Evolutionary conservation across 306 rosid genomes (phyloP), one percentile per base, ranked within the genome.

Genomic region (Alnus glutinosa): DNA sequence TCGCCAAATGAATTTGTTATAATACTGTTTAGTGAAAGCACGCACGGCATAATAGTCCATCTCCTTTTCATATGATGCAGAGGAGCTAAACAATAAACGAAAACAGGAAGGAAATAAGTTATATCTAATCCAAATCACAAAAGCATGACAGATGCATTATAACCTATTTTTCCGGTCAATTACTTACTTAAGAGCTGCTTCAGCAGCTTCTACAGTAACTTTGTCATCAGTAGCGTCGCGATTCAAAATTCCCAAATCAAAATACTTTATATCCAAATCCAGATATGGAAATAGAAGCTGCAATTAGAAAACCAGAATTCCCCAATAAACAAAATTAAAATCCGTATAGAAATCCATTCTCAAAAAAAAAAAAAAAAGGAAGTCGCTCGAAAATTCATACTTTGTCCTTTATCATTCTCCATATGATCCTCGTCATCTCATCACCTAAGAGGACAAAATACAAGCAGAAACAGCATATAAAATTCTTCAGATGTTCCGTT

Each of bases 361-460:
- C 46, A 42, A 50, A 69, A 15, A 7, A 15, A 16, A 57, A 13
- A 44, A 44, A 79, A 52, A 5, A 72, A 28, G 75, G 42, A 48
- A 57, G 46, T 42, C 3, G n/a, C 61, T 32, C 44, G 77, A 55
- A 61, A 55, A 73, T 42, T 9, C 80, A 39, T 82, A 95, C 99
- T 71, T 93, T 93, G 77, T 91, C 96, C 80, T 95, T 91, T 66
- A 95, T 95, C 92, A 83, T 86, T 70, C 4, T 86, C 98, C 99
- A 93, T 79, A 91, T 93, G 87, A 91, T 84, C 89, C 99, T 87
- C 48, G 98, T 88, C 99, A 93, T 95, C 77, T 93, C 99, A 85
- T 95, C 98, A 85, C 98, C 96, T 95, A 80, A 82, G 48, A 78
- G 61, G 15, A 32, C 7, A 63, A 12, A 52, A 61, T 13, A 14